Base-by-base conservation (phyloP, 1,284 basidiomycete genomes). In the Tremellales sp. region DNA sequence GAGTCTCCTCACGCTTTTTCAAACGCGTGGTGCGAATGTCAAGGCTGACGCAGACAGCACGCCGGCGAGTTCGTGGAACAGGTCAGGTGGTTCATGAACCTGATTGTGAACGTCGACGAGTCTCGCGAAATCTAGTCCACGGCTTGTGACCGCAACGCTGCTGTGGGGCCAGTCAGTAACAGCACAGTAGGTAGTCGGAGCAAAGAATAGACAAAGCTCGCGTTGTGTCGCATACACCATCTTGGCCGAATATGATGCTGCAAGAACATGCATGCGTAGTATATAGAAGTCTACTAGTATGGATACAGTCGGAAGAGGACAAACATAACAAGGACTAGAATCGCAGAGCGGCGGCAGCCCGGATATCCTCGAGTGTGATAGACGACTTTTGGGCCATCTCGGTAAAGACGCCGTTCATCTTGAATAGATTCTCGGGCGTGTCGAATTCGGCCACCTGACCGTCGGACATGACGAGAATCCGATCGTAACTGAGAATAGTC, bases 401-500 rank as follows among this genome's bases (percentile, higher is more conserved):
- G 15, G 82, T 76, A 78, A 91, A 90, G 56, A 86, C 82, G 2
- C 87, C 87, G 51, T 80, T 77, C 23, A 74, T 76, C 68, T 85
- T 80, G 67, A 83, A 91, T 15, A 91, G 77, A 54, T 81, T 82
- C 48, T 87, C 76, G 3, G 88, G 87, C 3, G 85, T 84, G 68
- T 88, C 88, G 62, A 84, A 89, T 68, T 86, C 85, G 42, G 81
- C 85, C 10, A 86, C 67, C 25, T 58, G 53, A 31, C 89, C 89
- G 26, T 81, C 78, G 56, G 87, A 83, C 60, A 93, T 77, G 40
- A 81, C 79, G 12, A 79, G 78, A 49, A 90, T 86, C 12, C 83
- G 75, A 72, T 91, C 87, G 65, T 89, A 90, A 0, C 80, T 80
- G 47, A 91, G 78, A 60, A 92, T 89, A 0, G 89, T 91, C 46